phyloP scores from a whole-genome alignment of 108 stramenopile genomes.

The Thalassiosira profunda region DNA sequence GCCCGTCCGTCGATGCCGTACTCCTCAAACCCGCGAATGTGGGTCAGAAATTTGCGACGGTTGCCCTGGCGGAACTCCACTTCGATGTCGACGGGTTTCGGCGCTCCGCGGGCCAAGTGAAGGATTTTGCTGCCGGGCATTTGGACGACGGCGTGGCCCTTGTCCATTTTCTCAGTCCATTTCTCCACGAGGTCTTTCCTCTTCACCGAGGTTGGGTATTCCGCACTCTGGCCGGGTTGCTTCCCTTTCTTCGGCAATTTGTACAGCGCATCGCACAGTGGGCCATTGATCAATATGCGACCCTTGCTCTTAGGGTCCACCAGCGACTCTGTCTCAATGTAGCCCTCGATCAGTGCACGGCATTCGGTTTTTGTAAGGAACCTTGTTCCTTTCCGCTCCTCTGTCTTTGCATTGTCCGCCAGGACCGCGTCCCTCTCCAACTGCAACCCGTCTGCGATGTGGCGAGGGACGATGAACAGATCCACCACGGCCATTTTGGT shows the following conservation, averaged over 20 bases:
- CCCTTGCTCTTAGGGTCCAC: slow-evolving; percentile 28
- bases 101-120: slow-evolving; percentile 56
- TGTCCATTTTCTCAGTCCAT: slow-evolving; percentile 60
- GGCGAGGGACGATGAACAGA: slow-evolving; percentile 65
- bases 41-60: slow-evolving; percentile 75
- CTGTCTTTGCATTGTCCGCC: slow-evolving; percentile 76
- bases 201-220: slow-evolving; percentile 39
- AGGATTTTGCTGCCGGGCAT: slow-evolving; percentile 80
- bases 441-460: slow-evolving; percentile 53
- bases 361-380: slow-evolving; percentile 79
- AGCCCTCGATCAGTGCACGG: slow-evolving; percentile 64
- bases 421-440: slow-evolving; percentile 66
- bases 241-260: slow-evolving; percentile 53
- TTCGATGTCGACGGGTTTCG: slow-evolving; percentile 69
- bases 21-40: slow-evolving; percentile 77
- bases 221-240: slow-evolving; percentile 1
- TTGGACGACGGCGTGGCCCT: slow-evolving; percentile 73
- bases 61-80: slow-evolving; percentile 64
- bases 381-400: slow-evolving; percentile 78
- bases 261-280: slow-evolving; percentile 77
- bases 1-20: slow-evolving; percentile 63
- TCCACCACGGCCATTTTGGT: slow-evolving; percentile 66
- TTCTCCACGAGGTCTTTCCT: slow-evolving; percentile 67
- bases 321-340: slow-evolving; percentile 63
- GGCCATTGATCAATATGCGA: slow-evolving; percentile 68